These are phyloP conservation scores for Aspergillus bombycis DNA, from an alignment of 2,329 filamentous ascomycete species.

Conservation along the genomic window DNA sequence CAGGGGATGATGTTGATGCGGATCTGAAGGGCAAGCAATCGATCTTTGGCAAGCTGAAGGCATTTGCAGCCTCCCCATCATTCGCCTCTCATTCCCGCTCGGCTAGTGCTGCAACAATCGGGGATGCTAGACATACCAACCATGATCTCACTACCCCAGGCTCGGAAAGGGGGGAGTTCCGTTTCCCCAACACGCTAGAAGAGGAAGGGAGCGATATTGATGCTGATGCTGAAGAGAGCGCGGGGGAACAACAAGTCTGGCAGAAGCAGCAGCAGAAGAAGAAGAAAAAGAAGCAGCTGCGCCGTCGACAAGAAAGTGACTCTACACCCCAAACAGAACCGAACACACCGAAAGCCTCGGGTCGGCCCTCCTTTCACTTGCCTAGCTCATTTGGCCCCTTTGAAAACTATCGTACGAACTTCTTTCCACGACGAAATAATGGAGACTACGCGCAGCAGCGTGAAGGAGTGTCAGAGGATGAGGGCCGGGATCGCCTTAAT, in stretches of 20 bases:
- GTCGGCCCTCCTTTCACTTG: constrained; percentile 43
- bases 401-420: constrained; percentile 49
- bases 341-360: constrained; percentile 61
- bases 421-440: constrained; percentile 68
- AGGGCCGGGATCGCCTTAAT: constrained; percentile 66
- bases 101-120: constrained; percentile 50
- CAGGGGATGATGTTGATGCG: constrained; percentile 63
- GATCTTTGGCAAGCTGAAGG: constrained; percentile 78
- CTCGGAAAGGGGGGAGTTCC: constrained; percentile 53
- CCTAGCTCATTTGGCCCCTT: constrained; percentile 52
- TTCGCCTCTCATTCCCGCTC: constrained; percentile 55
- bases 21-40: constrained; percentile 63
- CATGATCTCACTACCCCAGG: constrained; percentile 48
- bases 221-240: constrained; percentile 83
- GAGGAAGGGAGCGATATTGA: constrained; percentile 71
- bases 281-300: constrained; percentile 53
- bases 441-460: constrained; percentile 62
- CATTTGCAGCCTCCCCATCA: constrained; percentile 63
- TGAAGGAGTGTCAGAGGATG: constrained; percentile 73
- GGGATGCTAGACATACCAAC: constrained; percentile 43
- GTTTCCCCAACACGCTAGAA: constrained; percentile 58
- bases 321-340: constrained; percentile 66
- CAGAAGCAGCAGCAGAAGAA: constrained; percentile 61
- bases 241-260: constrained; percentile 66
- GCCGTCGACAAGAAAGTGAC: constrained; percentile 57